These are phyloP conservation scores for Amphichorda felina DNA, from an alignment of 2,329 filamentous ascomycete species.

Conservation along the genomic window DNA sequence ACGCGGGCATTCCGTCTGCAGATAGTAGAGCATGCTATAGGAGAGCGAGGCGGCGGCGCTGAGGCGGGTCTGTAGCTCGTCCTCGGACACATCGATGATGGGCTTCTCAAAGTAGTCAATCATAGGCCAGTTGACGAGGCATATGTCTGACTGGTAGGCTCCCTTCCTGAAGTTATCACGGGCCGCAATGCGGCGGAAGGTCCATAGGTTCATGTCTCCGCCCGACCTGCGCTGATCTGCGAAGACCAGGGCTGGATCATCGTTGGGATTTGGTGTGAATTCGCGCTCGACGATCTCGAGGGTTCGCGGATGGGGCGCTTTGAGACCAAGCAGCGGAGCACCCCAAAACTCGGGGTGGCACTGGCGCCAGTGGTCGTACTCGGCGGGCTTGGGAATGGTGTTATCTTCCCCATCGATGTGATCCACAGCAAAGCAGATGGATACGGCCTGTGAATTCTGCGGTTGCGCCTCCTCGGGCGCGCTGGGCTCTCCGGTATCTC, in stretches of 20 bases:
- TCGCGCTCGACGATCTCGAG: conserved; percentile 14
- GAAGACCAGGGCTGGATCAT: conserved; percentile 10
- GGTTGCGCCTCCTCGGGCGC: conserved; percentile 13
- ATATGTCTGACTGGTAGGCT: conserved; percentile 12
- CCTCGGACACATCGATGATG: conserved; percentile 12
- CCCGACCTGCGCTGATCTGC: conserved; percentile 13
- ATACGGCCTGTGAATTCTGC: conserved; percentile 13
- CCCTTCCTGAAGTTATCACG: conserved; percentile 11
- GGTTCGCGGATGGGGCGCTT: conserved; percentile 12
- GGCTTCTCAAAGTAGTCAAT: conserved; percentile 16
- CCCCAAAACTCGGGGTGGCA: conserved; percentile 14
- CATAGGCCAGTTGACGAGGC: conserved; percentile 17
- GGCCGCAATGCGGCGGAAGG: conserved; percentile 12
- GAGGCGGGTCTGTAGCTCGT: conserved; percentile 8
- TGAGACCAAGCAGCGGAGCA: conserved; percentile 10
- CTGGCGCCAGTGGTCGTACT: conserved; percentile 12
- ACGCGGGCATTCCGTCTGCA: conserved; percentile 13
- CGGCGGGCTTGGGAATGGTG: conserved; percentile 9
- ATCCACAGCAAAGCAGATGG: conserved; percentile 15
- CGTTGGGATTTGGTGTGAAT: conserved; percentile 13
- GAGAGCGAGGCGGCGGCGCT: conserved; percentile 10
- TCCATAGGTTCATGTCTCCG: conserved; percentile 16
- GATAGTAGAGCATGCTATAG: conserved; percentile 15
- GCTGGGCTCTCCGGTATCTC: conserved; percentile 13
- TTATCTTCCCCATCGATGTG: conserved; percentile 13